Conservation (phyloP, 768 basidiomycete genomes). For the Coprinellus micaceus region DNA sequence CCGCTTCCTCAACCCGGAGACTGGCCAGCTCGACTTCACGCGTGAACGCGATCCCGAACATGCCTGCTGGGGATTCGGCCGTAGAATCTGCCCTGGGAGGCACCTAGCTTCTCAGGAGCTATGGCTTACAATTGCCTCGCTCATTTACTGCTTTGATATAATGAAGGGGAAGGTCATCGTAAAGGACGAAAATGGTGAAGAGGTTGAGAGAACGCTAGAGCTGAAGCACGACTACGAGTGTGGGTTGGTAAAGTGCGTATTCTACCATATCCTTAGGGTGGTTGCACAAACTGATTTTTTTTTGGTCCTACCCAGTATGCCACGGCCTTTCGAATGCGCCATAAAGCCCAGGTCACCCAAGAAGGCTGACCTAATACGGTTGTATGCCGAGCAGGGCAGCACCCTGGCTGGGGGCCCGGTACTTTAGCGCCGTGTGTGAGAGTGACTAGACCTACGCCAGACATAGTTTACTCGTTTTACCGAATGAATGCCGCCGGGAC, state of each 20-base stretch:
- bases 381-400: no score
- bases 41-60: slow-evolving; percentile 24
- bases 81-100: slow-evolving; percentile 25
- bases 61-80: slow-evolving; percentile 30
- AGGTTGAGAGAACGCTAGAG: slow-evolving; percentile 10
- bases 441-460: no score
- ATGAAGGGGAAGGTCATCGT: slow-evolving; percentile 19
- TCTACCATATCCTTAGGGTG: neutral
- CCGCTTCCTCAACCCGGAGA: slow-evolving; percentile 29
- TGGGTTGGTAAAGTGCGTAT: slow-evolving; percentile 11
- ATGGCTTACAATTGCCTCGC: slow-evolving; percentile 22
- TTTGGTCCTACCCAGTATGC: slow-evolving; percentile 5
- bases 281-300: no score
- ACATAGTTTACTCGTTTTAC: no score
- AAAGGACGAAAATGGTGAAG: neutral
- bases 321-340: slow-evolving; percentile 12
- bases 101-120: slow-evolving; percentile 21
- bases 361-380: slow-evolving; percentile 5
- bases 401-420: no score
- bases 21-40: slow-evolving; percentile 18
- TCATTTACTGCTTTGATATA: slow-evolving; percentile 21
- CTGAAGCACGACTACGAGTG: slow-evolving; percentile 13
- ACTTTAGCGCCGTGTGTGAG: no score
- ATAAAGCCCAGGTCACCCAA: slow-evolving; percentile 8
- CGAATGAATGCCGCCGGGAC: no score